Conservation (phyloP, 345 rosid species). For the Barbarea vulgaris region DNA sequence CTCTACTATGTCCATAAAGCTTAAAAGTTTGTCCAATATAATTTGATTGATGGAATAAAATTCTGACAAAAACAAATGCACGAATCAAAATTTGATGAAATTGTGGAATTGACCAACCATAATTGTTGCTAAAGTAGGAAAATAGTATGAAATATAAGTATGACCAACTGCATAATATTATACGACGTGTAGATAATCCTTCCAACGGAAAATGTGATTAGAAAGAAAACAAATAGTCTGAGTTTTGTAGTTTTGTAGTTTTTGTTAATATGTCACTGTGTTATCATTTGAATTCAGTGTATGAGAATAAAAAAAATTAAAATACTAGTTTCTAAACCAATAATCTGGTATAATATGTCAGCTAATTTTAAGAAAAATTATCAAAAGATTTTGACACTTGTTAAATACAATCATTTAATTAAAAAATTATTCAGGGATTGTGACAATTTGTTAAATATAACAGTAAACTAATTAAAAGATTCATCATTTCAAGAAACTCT, state of each 20-base stretch:
- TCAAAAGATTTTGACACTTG: not conserved
- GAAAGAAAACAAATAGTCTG: not conserved
- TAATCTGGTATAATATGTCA: not conserved
- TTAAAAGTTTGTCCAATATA: not conserved
- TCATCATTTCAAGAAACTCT: not conserved
- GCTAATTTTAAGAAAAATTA: not conserved
- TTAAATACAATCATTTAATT: not conserved
- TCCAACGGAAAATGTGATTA: conserved; percentile 8
- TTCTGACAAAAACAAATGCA: conserved; percentile 12
- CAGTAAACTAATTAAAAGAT: not conserved
- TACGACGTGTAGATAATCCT: conserved; percentile 17
- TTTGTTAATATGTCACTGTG: not conserved
- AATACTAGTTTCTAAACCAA: not conserved
- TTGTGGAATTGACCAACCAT: conserved; percentile 20
- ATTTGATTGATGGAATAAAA: not conserved
- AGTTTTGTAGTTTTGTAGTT: not conserved
- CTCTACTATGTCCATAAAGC: not conserved
- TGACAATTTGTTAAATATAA: conserved; percentile 1
- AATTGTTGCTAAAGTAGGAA: conserved; percentile 19
- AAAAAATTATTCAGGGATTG: not conserved
- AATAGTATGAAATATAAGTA: conserved; percentile 20
- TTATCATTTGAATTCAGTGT: not conserved
- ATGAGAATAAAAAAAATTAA: not conserved
- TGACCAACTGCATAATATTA: conserved; percentile 33
- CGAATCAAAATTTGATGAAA: conserved; percentile 13